Evolutionary conservation across 2,329 filamentous ascomycete genomes (phyloP).

Genomic region (Epichloe scottii): DNA sequence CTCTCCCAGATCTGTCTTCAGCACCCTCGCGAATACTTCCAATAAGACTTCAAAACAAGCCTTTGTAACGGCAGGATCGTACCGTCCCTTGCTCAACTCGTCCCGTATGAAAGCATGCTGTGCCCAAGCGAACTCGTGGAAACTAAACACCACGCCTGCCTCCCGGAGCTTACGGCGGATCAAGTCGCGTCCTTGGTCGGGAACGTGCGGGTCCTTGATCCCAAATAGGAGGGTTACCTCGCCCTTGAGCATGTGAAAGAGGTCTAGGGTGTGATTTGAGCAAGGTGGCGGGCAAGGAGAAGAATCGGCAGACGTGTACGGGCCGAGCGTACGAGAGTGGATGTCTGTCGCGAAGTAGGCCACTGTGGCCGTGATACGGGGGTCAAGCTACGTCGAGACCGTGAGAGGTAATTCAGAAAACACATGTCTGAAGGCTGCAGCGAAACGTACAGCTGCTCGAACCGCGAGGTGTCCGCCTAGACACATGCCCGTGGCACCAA

Average conservation of each 20-base stretch:
- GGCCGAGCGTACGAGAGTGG: slow-evolving; percentile 65
- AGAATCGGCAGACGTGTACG: slow-evolving; percentile 35
- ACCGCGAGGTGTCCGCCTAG: slow-evolving; percentile 76
- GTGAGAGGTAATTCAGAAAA: neutral
- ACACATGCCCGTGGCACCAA: slow-evolving; percentile 82
- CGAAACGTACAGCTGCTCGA: slow-evolving; percentile 39
- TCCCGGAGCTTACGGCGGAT: slow-evolving; percentile 74
- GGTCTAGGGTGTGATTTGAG: slow-evolving; percentile 40
- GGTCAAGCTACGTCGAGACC: slow-evolving; percentile 43
- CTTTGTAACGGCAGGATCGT: slow-evolving; percentile 76
- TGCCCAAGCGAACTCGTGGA: slow-evolving; percentile 85
- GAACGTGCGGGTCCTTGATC: slow-evolving; percentile 82
- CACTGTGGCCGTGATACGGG: slow-evolving; percentile 62
- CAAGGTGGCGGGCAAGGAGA: slow-evolving; percentile 23
- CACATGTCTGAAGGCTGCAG: neutral
- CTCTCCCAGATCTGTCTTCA: slow-evolving; percentile 69
- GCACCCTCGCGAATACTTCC: slow-evolving; percentile 66
- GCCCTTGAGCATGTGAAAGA: slow-evolving; percentile 56
- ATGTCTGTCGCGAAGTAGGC: slow-evolving; percentile 92
- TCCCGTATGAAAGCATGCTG: slow-evolving; percentile 93
- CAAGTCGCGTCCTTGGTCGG: slow-evolving; percentile 66
- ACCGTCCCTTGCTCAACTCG: slow-evolving; percentile 85
- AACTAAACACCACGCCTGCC: slow-evolving; percentile 60
- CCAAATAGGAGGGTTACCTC: slow-evolving; percentile 88
- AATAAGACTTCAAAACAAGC: slow-evolving; percentile 84